Evolutionary conservation across 371 early-diverging fungal species (phyloP).

Genomic region (Paraphysoderma sedebokerense): DNA sequence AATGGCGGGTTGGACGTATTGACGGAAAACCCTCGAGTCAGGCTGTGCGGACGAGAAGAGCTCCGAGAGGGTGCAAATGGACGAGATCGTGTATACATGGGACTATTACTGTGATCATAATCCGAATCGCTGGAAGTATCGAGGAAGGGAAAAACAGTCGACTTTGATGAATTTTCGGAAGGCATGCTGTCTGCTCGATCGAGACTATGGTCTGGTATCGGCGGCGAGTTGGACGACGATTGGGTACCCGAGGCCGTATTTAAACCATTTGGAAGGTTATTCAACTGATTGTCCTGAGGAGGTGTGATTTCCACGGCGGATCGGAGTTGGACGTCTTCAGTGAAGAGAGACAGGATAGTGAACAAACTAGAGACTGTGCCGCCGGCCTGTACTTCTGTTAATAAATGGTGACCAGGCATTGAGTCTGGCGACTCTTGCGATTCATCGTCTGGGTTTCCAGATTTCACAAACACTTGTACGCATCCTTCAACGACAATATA

Average conservation of each 20-base stretch:
- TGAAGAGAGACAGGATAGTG: conserved; percentile 75
- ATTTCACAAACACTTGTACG: conserved; percentile 56
- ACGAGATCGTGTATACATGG: not conserved
- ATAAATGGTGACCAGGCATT: conserved; percentile 46
- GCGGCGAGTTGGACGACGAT: too few relatives aligned
- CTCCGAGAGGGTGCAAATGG: not conserved
- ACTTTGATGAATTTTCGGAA: too few relatives aligned
- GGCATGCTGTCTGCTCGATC: too few relatives aligned
- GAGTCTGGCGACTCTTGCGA: conserved; percentile 4
- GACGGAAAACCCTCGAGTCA: not conserved
- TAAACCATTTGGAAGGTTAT: not conserved
- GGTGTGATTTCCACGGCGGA: too few relatives aligned
- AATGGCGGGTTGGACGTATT: not conserved
- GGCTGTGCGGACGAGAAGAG: not conserved
- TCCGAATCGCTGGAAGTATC: too few relatives aligned
- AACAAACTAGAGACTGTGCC: conserved; percentile 83
- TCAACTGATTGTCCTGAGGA: not conserved
- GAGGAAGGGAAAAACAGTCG: not conserved
- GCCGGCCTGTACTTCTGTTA: conserved; percentile 78
- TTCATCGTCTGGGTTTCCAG: not conserved
- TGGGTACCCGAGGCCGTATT: too few relatives aligned
- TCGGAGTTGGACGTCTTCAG: too few relatives aligned
- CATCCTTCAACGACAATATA: conserved; percentile 89
- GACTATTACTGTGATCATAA: too few relatives aligned
- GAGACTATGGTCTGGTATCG: too few relatives aligned